These are phyloP conservation scores for Aspergillus sp. DNA, from an alignment of 2,329 filamentous ascomycete species.

Conservation along the genomic window DNA sequence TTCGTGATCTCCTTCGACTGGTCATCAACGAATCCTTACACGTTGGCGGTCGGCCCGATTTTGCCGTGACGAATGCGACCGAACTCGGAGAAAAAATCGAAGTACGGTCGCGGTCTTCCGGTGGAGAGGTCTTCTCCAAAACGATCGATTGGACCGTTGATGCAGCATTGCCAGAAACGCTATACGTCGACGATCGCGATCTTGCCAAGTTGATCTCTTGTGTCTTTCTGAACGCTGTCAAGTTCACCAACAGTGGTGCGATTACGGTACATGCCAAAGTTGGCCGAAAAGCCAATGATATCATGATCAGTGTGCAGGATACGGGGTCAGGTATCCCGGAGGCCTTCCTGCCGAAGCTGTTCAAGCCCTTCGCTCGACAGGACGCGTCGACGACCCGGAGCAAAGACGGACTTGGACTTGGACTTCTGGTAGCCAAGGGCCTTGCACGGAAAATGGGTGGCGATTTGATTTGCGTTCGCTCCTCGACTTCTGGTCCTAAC, in stretches of 20 bases:
- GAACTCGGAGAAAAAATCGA: conserved; percentile 47
- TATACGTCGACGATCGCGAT: conserved; percentile 61
- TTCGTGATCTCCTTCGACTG: conserved; percentile 46
- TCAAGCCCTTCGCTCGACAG: conserved; percentile 69
- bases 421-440: conserved; percentile 70
- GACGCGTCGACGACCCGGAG: conserved; percentile 66
- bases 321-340: conserved; percentile 68
- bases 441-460: conserved; percentile 68
- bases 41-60: conserved; percentile 49
- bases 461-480: conserved; percentile 63
- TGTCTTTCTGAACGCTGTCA: conserved; percentile 66
- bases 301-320: conserved; percentile 63
- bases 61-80: conserved; percentile 44
- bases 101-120: conserved; percentile 44
- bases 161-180: conserved; percentile 44
- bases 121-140: conserved; percentile 45
- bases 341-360: conserved; percentile 65
- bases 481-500: conserved; percentile 59
- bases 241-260: conserved; percentile 66
- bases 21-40: conserved; percentile 50
- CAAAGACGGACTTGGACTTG: conserved; percentile 67
- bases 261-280: conserved; percentile 59
- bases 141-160: conserved; percentile 51
- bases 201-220: conserved; percentile 64
- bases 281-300: conserved; percentile 51